phyloP scores from a whole-genome alignment of 2,329 filamentous ascomycete genomes.

The Ustulina deusta region DNA sequence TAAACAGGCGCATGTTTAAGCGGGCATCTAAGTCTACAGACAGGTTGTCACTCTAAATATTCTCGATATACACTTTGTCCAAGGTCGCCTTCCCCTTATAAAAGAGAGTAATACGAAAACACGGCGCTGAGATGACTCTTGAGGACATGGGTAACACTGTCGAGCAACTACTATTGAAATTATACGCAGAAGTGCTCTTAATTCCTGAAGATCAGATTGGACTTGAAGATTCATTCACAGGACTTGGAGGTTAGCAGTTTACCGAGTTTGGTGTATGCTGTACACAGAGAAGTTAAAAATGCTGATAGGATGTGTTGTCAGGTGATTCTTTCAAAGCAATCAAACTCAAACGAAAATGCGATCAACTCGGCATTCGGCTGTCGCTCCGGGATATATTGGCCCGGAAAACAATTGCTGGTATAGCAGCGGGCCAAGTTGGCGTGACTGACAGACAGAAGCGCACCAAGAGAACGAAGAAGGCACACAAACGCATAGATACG shows the following conservation, averaged over 20 bases:
- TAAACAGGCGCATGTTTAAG: not conserved
- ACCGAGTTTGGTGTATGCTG: not conserved
- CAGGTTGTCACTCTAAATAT: not conserved
- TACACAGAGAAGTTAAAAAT: not conserved
- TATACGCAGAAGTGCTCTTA: conserved; percentile 25
- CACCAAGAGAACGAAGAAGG: not conserved
- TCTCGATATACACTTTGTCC: not conserved
- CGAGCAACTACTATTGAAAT: conserved; percentile 9
- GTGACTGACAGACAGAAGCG: conserved; percentile 1
- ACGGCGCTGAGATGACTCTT: not conserved
- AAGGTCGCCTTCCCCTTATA: not conserved
- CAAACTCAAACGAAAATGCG: conserved; percentile 28
- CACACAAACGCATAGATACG: not conserved
- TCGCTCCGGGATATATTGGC: conserved; percentile 23
- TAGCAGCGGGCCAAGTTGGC: conserved; percentile 11
- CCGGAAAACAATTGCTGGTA: conserved; percentile 17
- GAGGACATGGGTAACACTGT: conserved; percentile 5
- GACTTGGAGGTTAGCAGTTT: conserved; percentile 23
- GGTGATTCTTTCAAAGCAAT: conserved; percentile 29
- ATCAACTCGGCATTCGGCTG: conserved; percentile 21
- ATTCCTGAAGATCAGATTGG: conserved; percentile 20
- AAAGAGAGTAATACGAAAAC: not conserved
- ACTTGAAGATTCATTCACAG: conserved; percentile 26
- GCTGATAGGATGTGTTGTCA: conserved; percentile 1
- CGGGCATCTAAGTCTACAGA: not conserved